phyloP scores from a whole-genome alignment of 2,329 filamentous ascomycete genomes.

The Corynespora cassiicola region DNA sequence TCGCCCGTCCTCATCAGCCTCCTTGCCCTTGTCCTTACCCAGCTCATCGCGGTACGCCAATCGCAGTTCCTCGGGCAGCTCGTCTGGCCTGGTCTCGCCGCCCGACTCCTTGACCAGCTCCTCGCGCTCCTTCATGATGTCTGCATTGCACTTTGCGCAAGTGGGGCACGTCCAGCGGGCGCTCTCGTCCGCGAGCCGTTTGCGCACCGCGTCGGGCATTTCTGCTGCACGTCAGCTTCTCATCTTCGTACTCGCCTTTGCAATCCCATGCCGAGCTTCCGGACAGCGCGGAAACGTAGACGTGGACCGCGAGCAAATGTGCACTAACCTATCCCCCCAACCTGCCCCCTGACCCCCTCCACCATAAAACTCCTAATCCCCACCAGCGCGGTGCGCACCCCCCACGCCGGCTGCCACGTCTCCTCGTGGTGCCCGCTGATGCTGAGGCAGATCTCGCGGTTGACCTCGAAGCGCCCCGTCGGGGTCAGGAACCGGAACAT shows the following conservation, averaged over 20 bases:
- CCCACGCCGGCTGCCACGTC: slow-evolving; percentile 99
- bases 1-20: slow-evolving; percentile 1
- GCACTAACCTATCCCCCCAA: slow-evolving; percentile 84
- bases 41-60: slow-evolving; percentile 79
- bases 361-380: slow-evolving; percentile 91
- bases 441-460: slow-evolving; percentile 93
- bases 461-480: slow-evolving; percentile 91
- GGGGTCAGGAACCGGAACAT: slow-evolving; percentile 96
- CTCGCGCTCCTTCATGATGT: slow-evolving; percentile 76
- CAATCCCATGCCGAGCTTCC: too few relatives aligned
- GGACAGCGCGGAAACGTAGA: slow-evolving; percentile 49
- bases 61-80: slow-evolving; percentile 62
- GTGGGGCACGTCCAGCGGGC: slow-evolving; percentile 69
- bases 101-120: slow-evolving; percentile 59
- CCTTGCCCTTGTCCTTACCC: slow-evolving; percentile 54
- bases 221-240: too few relatives aligned
- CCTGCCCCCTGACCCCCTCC: slow-evolving; percentile 82
- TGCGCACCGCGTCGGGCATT: slow-evolving; percentile 66
- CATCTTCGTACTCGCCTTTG: too few relatives aligned
- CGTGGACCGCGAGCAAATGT: too few relatives aligned
- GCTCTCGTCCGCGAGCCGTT: slow-evolving; percentile 72
- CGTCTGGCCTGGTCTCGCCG: slow-evolving; percentile 50
- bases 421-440: slow-evolving; percentile 97
- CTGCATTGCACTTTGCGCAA: slow-evolving; percentile 75
- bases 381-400: slow-evolving; percentile 84